Base-by-base conservation (phyloP, 352 stramenopile genomes). In the Pythium grandisporangium region DNA sequence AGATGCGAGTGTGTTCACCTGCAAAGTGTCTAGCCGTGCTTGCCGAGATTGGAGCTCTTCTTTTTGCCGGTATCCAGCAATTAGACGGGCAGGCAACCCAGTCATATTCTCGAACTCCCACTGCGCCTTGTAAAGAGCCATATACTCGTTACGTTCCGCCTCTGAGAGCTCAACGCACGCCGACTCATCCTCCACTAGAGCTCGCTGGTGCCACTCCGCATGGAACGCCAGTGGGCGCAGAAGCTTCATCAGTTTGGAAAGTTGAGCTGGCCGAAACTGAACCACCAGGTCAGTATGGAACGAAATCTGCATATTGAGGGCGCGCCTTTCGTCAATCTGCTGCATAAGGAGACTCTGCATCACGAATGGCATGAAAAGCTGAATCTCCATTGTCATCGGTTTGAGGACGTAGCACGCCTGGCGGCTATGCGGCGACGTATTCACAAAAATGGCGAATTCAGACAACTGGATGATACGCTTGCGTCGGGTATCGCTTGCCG, bases 401-500 rank as follows among this genome's bases (percentile, higher is more conserved):
- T 42, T 37, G 27, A 91, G 55, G 37, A 91, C 29, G 38, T 71
- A 60, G 37, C 68, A 76, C 16, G 44, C 10, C 53, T 38, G 36
- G 45, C 64, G 30, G 45, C 29, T 37, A 46, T 53, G 44, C 23
- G 58, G 47, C 24, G 62, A 55, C 1, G 70, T 52, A 51, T 87
- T 85, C 40, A 84, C 56, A 27, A 85, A 72, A 37, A 91, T 61
- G 44, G 70, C 60, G 38, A 89, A 86, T 17, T 89, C 66, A 35
- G 63, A 48, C 27, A 91, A 35, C 36, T 62, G 55, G 22, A 90
- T 46, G 11, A 44, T 8, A 25, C 76, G 71, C 37, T 84, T 72
- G 36, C 64, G 59, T 42, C 56, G 59, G 16, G 48, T 38, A 21
- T 63, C 33, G 6, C 40, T 58, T 2, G 43, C 38, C 10, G 39